phyloP scores from a whole-genome alignment of 495 filamentous ascomycete genomes.

The Aspergillus funiculosus region DNA sequence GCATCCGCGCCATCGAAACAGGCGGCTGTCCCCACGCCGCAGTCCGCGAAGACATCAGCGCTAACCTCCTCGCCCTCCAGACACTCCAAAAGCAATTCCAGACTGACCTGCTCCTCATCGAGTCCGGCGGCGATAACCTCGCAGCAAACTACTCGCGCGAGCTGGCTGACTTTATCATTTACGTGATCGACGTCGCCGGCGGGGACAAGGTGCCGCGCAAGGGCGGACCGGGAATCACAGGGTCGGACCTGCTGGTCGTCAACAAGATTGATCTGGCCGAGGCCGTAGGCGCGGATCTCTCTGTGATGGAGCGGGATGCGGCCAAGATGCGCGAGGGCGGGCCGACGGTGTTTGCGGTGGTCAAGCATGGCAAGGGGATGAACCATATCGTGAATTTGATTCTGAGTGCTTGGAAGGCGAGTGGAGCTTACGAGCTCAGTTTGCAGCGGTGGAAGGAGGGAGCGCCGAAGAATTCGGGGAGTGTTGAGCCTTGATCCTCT shows the following conservation, averaged over 20 bases:
- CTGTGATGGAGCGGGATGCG: constrained; percentile 92
- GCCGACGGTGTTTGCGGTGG: constrained; percentile 93
- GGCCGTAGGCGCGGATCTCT: constrained; percentile 83
- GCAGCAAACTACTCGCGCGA: constrained; percentile 94
- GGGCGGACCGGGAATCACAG: constrained; percentile 94
- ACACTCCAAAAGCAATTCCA: constrained; percentile 70
- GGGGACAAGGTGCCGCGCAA: constrained; percentile 96
- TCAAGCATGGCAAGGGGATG: constrained; percentile 83
- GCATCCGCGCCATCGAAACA: constrained; percentile 95
- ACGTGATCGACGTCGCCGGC: constrained; percentile 96
- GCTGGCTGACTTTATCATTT: constrained; percentile 94
- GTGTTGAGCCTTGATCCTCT: constrained; percentile 28
- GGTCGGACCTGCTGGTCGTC: constrained; percentile 83
- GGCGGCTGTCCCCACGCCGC: constrained; percentile 97
- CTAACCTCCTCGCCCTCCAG: constrained; percentile 88
- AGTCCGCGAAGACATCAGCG: constrained; percentile 92
- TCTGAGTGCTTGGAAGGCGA: constrained; percentile 84
- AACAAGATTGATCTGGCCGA: constrained; percentile 97
- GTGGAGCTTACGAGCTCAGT: constrained; percentile 62
- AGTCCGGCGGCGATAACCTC: constrained; percentile 91
- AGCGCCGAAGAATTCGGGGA: constrained; percentile 42
- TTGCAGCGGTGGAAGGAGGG: constrained; percentile 50
- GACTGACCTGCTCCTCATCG: constrained; percentile 78
- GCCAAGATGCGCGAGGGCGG: constrained; percentile 93
- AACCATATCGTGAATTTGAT: constrained; percentile 84